phyloP scores from a whole-genome alignment of 2,329 filamentous ascomycete genomes.

The Kalmusia sp. region DNA sequence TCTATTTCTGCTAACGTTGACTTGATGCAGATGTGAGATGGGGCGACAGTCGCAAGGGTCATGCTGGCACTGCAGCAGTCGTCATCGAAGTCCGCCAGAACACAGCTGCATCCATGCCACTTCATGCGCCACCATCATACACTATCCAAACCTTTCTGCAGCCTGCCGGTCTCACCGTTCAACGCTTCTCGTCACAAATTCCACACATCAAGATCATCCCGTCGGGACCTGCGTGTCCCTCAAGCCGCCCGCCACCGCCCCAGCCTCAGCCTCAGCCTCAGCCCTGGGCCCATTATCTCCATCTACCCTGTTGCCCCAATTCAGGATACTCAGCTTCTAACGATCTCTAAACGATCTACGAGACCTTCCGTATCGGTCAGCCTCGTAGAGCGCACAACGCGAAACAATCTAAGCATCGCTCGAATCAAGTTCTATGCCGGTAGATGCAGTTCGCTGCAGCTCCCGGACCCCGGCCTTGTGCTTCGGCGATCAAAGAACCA shows the following conservation, averaged over 20 bases:
- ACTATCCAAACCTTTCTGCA: background rate
- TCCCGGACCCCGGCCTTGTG: background rate
- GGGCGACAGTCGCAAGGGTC: background rate
- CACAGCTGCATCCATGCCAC: background rate
- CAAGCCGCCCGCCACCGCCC: too few relatives aligned
- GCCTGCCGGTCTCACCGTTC: background rate
- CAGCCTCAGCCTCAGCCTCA: too few relatives aligned
- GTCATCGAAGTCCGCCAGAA: background rate
- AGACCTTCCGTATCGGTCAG: background rate
- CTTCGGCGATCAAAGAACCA: slow-evolving; percentile 11
- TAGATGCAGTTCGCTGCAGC: background rate
- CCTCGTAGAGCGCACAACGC: background rate
- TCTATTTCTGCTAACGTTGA: too few relatives aligned
- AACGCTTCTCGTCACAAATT: background rate
- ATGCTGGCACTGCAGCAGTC: background rate
- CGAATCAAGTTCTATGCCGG: background rate
- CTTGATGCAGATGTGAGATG: background rate
- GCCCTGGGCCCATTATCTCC: background rate
- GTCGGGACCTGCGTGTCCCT: background rate
- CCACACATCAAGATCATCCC: background rate
- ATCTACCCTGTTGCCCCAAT: slow-evolving; percentile 2
- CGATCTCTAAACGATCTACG: background rate
- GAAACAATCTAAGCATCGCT: too few relatives aligned
- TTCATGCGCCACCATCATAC: slow-evolving; percentile 1
- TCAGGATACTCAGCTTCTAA: background rate